These are phyloP conservation scores for Kurtzmaniella natalensis DNA, from an alignment of 1,139 yeast species.

Conservation along the genomic window DNA sequence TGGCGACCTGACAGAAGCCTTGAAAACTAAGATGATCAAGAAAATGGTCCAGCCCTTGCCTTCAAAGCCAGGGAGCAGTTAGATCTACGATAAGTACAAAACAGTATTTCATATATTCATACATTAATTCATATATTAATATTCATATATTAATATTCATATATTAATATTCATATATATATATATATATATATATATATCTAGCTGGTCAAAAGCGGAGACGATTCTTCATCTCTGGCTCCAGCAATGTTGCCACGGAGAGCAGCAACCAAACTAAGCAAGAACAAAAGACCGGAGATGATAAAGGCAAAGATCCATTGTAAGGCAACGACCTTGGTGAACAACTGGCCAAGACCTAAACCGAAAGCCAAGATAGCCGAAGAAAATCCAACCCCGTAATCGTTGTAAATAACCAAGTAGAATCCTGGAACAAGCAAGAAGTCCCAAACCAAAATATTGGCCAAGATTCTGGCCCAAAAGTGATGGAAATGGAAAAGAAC, in stretches of 20 bases:
- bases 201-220: conserved; percentile 19
- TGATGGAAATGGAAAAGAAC: conserved; percentile 55
- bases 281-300: conserved; percentile 52
- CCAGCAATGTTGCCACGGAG: conserved; percentile 17
- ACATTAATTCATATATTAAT: no score
- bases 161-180: no score
- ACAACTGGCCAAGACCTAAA: conserved; percentile 64
- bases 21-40: conserved; percentile 52
- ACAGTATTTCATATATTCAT: no score
- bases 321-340: conserved; percentile 64
- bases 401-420: conserved; percentile 56
- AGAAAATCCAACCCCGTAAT: conserved; percentile 67
- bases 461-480: conserved; percentile 59
- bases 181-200: no score
- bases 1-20: conserved; percentile 47
- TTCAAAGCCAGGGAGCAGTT: no score
- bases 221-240: conserved; percentile 15
- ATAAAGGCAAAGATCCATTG: conserved; percentile 82
- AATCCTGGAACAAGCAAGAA: conserved; percentile 62
- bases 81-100: no score
- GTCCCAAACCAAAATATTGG: conserved; percentile 76
- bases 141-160: no score
- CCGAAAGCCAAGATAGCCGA: conserved; percentile 58
- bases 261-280: conserved; percentile 44
- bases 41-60: conserved; percentile 48